Percentiles rank a stretch among this genome's conserved stretches.
Conservation (phyloP, 2,329 filamentous ascomycete species). For the Alternaria metachromatica region DNA sequence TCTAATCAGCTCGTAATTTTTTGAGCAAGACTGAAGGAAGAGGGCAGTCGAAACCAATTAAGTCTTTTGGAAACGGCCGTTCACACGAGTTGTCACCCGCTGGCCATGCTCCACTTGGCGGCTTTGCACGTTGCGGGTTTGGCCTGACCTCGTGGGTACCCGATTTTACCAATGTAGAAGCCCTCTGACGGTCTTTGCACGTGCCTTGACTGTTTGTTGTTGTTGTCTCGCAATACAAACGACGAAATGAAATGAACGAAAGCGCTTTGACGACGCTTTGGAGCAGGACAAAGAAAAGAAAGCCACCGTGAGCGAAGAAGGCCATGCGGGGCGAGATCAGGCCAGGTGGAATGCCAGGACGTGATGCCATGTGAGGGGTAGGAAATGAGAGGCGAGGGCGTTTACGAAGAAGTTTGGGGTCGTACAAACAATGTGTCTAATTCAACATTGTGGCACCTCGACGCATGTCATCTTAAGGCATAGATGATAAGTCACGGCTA, state of each 20-base stretch:
- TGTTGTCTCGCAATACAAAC: background rate
- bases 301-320: background rate
- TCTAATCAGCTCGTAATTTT: background rate
- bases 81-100: background rate
- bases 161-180: background rate
- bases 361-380: background rate
- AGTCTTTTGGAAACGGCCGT: background rate
- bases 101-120: background rate
- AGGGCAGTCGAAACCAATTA: background rate
- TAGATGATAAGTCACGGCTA: background rate
- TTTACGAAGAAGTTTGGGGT: background rate
- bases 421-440: background rate
- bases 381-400: background rate
- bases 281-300: background rate
- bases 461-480: background rate
- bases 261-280: background rate
- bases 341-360: background rate
- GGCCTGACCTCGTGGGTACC: background rate
- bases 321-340: background rate
- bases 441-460: background rate
- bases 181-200: background rate
- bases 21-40: background rate
- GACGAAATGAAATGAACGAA: constrained; percentile 1
- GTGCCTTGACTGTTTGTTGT: background rate
- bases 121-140: background rate